Base-by-base conservation (phyloP, 192 early-diverging fungal species). In the Linnemannia exigua region DNA sequence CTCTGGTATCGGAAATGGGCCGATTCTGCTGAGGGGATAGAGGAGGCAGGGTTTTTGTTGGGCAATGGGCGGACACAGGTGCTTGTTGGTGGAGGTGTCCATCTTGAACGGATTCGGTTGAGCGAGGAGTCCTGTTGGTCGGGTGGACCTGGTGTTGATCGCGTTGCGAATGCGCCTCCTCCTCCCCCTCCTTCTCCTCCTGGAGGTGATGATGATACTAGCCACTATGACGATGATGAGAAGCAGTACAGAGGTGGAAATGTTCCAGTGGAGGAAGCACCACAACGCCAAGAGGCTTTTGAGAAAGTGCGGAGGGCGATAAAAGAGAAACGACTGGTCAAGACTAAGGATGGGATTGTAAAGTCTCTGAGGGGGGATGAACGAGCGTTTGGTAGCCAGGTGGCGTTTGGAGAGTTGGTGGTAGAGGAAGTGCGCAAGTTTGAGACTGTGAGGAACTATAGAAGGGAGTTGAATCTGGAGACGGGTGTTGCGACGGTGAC, bases 91-190 rank as follows among this genome's bases (percentile, higher is more conserved):
- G 84, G 84, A 22, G 41, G 28, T 20, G 76, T 86, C 66, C 79
- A 86, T 47, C 54, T 77, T 41, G 84, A 86, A 37, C 68, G 84
- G 31, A 46, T 86, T 20, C 48, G 72, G 1, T 36, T 86, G 61
- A 75, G 41, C 38, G 79, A 86, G 31, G 74, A 76, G 48, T 77
- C 74, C 15, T 77, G 61, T 33, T 86, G 84, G 84, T 77, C 84
- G 1, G 84, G 84, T 48, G 84, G 84, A 31, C 84, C 84, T 15
- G 77, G 77, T 14, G 68, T 63, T 16, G 58, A 63, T 31, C 58
- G 58, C 0, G 58, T 63, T 63, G 58, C 76, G 2, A 70, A 38
- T 41, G 17, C 41, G 41, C 41, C 41, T 6, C 41, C 41, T 6
- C 41, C 41, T 6, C 41, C 41, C 3, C 41, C 41, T 44, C 41